Evolutionary conservation across 495 filamentous ascomycete genomes (phyloP).

Genomic region (Chaetomidium leptoderma): DNA sequence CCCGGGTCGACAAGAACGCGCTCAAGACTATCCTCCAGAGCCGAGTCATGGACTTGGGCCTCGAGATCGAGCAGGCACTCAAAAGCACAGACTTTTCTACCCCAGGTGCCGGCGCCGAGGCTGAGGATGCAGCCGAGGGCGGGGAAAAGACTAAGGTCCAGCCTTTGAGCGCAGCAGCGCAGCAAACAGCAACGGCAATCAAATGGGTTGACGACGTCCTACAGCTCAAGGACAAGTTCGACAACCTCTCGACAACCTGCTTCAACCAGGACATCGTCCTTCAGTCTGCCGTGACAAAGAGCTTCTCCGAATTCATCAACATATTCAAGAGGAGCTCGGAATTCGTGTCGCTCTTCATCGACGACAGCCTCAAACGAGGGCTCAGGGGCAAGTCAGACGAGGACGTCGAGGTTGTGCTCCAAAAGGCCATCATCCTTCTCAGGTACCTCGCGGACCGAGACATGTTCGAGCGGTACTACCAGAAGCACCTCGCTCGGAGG

Average conservation of each 20-base stretch:
- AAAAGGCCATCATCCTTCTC: slow-evolving; percentile 83
- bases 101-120: slow-evolving; percentile 39
- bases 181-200: slow-evolving; percentile 72
- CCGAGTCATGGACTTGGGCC: slow-evolving; percentile 74
- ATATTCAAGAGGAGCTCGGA: slow-evolving; percentile 76
- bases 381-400: slow-evolving; percentile 87
- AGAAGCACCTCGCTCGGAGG: slow-evolving; percentile 87
- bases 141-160: slow-evolving; percentile 42
- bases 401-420: slow-evolving; percentile 81
- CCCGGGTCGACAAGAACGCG: slow-evolving; percentile 66
- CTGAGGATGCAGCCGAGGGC: slow-evolving; percentile 46
- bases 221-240: slow-evolving; percentile 82
- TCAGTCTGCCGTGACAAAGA: slow-evolving; percentile 74
- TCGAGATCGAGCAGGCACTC: slow-evolving; percentile 71
- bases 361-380: slow-evolving; percentile 91
- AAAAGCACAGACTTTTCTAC: slow-evolving; percentile 44
- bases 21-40: slow-evolving; percentile 65
- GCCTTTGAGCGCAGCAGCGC: slow-evolving; percentile 42
- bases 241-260: slow-evolving; percentile 63
- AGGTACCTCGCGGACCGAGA: slow-evolving; percentile 89
- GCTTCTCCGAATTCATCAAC: slow-evolving; percentile 90
- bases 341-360: slow-evolving; percentile 93
- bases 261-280: slow-evolving; percentile 72
- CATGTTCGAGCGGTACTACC: slow-evolving; percentile 95
- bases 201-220: slow-evolving; percentile 95